These are phyloP conservation scores for Hypoxylon sp. DNA, from an alignment of 2,329 filamentous ascomycete species.

Conservation along the genomic window DNA sequence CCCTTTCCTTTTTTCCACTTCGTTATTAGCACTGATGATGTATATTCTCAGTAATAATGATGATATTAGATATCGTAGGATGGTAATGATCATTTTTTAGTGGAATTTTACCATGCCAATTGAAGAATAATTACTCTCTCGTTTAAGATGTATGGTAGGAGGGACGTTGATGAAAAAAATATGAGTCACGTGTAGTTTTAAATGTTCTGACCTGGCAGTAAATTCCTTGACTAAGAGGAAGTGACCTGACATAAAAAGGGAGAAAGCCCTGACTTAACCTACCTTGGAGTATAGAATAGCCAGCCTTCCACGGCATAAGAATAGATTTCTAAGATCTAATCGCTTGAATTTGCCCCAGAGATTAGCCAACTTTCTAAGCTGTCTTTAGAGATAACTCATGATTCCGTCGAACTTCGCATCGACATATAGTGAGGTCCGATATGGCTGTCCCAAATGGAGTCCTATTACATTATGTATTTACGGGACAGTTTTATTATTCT, in stretches of 20 bases:
- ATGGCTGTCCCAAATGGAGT: not conserved
- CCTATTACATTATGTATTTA: not conserved
- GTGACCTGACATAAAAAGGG: not conserved
- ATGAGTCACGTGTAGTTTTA: conserved; percentile 7
- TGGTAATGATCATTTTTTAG: not conserved
- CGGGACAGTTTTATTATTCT: not conserved
- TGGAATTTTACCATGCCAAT: not conserved
- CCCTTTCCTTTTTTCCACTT: no score
- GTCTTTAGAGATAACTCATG: no score
- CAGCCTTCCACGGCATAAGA: no score
- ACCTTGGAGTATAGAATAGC: no score
- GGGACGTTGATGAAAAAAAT: not conserved
- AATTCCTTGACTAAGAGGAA: not conserved
- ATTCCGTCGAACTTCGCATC: no score
- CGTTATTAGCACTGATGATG: no score
- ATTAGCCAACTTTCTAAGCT: no score
- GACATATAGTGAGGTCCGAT: no score
- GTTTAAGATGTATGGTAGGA: not conserved
- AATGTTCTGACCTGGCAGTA: not conserved
- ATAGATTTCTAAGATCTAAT: no score
- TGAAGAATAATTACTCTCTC: not conserved
- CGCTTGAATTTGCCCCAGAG: no score
- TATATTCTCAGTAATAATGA: no score
- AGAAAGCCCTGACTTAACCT: not conserved
- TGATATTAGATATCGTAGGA: not conserved